Evolutionary conservation across 441 rosid genomes (phyloP).

Genomic region (Erodium trifolium): DNA sequence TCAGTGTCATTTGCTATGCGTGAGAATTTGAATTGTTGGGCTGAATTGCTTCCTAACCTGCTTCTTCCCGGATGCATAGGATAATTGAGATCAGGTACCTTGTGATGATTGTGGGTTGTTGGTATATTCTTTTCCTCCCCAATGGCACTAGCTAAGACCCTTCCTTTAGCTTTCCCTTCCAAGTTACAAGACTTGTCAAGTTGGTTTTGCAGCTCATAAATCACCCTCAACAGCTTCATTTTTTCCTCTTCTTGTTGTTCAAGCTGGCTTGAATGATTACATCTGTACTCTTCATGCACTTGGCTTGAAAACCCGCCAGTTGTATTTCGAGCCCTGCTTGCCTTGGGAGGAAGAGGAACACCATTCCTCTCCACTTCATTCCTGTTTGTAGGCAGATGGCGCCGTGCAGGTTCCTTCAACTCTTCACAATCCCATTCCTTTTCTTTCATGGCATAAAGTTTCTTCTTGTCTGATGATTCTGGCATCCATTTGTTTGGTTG

Average conservation of each 20-base stretch:
- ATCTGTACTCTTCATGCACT: slow-evolving; percentile 18
- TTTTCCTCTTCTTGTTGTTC: slow-evolving; percentile 41
- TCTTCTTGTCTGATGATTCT: slow-evolving; percentile 23
- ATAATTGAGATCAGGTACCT: slow-evolving; percentile 10
- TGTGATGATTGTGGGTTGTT: slow-evolving; percentile 18
- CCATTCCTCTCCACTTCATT: slow-evolving; percentile 32
- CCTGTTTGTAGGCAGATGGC: slow-evolving; percentile 31
- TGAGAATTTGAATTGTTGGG: slow-evolving; percentile 5
- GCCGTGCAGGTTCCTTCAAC: slow-evolving; percentile 31
- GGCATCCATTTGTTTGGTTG: slow-evolving; percentile 31
- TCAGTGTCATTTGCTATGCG: slow-evolving; percentile 14
- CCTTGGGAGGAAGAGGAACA: slow-evolving; percentile 22
- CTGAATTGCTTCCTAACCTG: too few species aligned
- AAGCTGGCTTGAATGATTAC: slow-evolving; percentile 20
- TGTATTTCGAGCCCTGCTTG: slow-evolving; percentile 21
- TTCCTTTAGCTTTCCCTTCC: slow-evolving; percentile 26
- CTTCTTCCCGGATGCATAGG: too few species aligned
- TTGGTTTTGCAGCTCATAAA: slow-evolving; percentile 54
- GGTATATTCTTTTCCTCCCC: slow-evolving; percentile 21
- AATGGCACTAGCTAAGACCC: slow-evolving; percentile 20
- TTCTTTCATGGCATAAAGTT: slow-evolving; percentile 24
- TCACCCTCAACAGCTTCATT: slow-evolving; percentile 48
- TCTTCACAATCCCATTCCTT: slow-evolving; percentile 30
- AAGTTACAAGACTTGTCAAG: slow-evolving; percentile 28
- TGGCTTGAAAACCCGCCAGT: slow-evolving; percentile 38